Base-by-base conservation (phyloP, 345 rosid species). In the Raphanus sativus region DNA sequence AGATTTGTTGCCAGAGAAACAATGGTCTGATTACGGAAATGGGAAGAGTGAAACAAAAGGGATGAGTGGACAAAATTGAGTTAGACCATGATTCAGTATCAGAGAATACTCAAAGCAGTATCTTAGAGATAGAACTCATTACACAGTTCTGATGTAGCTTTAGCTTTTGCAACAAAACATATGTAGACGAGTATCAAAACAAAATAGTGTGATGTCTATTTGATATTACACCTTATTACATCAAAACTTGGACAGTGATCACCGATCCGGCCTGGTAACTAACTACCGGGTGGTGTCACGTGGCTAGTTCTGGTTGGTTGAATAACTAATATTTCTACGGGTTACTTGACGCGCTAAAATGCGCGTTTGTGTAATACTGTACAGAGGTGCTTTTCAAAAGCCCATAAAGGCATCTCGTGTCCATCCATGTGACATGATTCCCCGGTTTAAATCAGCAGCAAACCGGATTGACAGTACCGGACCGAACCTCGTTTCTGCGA, bases 401-500 rank as follows among this genome's bases (percentile, higher is more conserved):
- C 13, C 54, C 54, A 1, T 4, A 75, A 67, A 40, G 4, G 28
- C 52, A 15, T 50, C 21, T 62, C 64, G 24, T 61, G 25, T 58
- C 30, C 65, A 26, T 36, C 65, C 75, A 38, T 45, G 24, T 7
- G 54, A 45, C 16, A 45, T 62, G 70, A 63, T 9, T 10, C 29
- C 6, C 16, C 21, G 16, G 17, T 50, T n/a, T 48, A 33, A 63
- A 34, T 16, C 54, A 32, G 42, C 1, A 48, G 10, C 2, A 28
- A 62, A 38, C 70, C 45, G 58, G 12, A 11, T 17, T 50, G 0
- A 16, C 9, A 3, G 13, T 2, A 76, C 63, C 45, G 8, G 2
- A 76, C 80, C 64, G 34, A 40, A 32, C 62, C 52, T 56, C 62
- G 54, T 56, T 71, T n/a, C 55, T 34, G 62, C 24, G 59, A 69